Base-by-base conservation (phyloP, 73 alveolate species). In the Vitrella brassicaformis region DNA sequence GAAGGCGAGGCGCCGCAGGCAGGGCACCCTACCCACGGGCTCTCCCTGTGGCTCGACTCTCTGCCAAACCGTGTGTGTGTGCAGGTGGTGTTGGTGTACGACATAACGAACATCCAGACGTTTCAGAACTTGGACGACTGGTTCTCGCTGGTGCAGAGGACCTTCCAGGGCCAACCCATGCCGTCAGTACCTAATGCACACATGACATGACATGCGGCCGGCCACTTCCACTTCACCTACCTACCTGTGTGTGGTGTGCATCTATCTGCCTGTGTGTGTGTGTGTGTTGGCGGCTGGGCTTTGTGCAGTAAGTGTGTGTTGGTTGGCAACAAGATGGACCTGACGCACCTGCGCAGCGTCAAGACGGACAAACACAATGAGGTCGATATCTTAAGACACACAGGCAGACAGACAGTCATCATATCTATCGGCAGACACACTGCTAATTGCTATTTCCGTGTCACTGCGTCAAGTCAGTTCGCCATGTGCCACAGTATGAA, bases 61-160 rank as follows among this genome's bases (percentile, higher is more conserved):
- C 56, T 29, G 64, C 30, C 1, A 47, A 19, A 27, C 26, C 8
- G 27, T 25, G 22, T 9, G 4, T 30, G 28, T 46, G 22, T 66
- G 28, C 31, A 85, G 91, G 88, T 87, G 28, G 82, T 89, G 39
- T 80, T 89, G 32, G 89, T 81, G 47, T 89, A 89, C 70, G 95
- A 89, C 77, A 89, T 89, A 31, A 89, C 95, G 31, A 86, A 89
- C 74, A 81, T 79, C 71, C 82, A 78, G 75, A 79, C 89, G 68
- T 89, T 89, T 71, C 73, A 70, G 31, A 87, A 86, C 74, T 68
- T 89, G 67, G 91, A 82, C 74, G 92, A 84, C 74, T 85, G 92
- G 92, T 80, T 74, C 30, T 72, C 70, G 30, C 71, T 85, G 47
- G 88, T 85, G 25, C 4, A 67, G 31, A 75, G 79, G 68, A 68